These are phyloP conservation scores for Phoma sp. DNA, from an alignment of 2,329 filamentous ascomycete species.

Conservation along the genomic window DNA sequence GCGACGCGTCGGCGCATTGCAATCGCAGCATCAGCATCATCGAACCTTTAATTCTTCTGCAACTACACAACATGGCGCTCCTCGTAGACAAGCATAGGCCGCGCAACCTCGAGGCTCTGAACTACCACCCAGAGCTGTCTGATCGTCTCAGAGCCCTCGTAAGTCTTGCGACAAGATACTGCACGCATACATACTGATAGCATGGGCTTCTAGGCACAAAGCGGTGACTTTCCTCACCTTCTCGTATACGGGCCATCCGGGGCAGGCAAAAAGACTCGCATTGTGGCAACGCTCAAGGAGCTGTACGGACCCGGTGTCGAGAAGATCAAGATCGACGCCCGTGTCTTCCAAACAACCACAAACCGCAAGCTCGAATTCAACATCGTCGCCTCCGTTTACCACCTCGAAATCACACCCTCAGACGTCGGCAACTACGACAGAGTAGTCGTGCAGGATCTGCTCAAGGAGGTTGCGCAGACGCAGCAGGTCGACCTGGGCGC, in stretches of 20 bases:
- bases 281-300: conserved; percentile 93
- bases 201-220: conserved; percentile 73
- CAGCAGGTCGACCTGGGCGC: conserved; percentile 96
- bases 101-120: conserved; percentile 75
- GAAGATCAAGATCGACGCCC: conserved; percentile 98
- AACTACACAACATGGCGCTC: conserved; percentile 60
- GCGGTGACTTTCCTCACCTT: conserved; percentile 95
- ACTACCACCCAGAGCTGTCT: conserved; percentile 89
- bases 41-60: conserved; percentile 5
- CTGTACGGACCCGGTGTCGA: conserved; percentile 96
- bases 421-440: conserved; percentile 97
- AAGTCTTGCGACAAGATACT: conserved; percentile 40
- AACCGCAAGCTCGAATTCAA: conserved; percentile 99
- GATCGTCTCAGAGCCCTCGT: conserved; percentile 85
- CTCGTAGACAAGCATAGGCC: conserved; percentile 72
- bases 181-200: neutral
- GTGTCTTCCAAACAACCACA: conserved; percentile 92
- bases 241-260: conserved; percentile 96
- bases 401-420: conserved; percentile 96
- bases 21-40: conserved; percentile 13
- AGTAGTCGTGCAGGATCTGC: conserved; percentile 90
- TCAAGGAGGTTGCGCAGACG: conserved; percentile 98
- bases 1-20: conserved; percentile 33
- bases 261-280: conserved; percentile 96
- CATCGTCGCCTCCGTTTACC: conserved; percentile 95